Evolutionary conservation across 164 flowering plant genomes (phyloP), one percentile per base, ranked within the genome.

Genomic region (Aristolochia fimbriata): DNA sequence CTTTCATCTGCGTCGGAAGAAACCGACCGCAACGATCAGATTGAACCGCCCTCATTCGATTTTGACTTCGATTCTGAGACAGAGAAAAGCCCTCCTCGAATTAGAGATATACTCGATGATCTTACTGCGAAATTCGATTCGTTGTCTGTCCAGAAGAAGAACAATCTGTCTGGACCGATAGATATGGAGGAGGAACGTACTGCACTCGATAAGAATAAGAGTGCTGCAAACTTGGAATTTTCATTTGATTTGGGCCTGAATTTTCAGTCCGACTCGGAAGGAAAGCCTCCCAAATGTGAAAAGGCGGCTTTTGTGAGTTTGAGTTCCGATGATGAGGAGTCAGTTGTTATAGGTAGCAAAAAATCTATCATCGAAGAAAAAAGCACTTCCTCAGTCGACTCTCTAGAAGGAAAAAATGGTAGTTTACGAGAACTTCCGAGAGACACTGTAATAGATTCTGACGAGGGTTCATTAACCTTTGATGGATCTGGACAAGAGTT

Each of bases 51-150:
- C 45, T 62, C 49, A 3, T 49, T 57, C 17, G 47, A 31, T 20
- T 24, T 37, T 15, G 68, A 51, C 9, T 23, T n/a, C 46, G 55
- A 33, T 24, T 52, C 62, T 20, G 25, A 43, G 27, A 55, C 63
- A 4, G 73, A 62, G 20, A 63, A 76, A 47, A 79, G 86, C 11
- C 81, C 72, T 6, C 64, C 73, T 30, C 58, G 65, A 17, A 76
- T 91, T 57, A 84, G 85, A 75, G 91, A 81, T 65, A 81, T 91
- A 50, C 76, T 90, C 14, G 77, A 78, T 59, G 87, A 83, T 33
- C 73, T 93, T 61, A 93, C 75, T 64, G 68, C 87, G 1, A 82
- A 66, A 77, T 76, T 94, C 62, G 88, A 85, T 20, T 24, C 68
- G 33, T 51, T 94, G 51, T 83, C 96, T 0, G 80, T 94, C 55